A percentile compares a stretch with the other conserved stretches of the same genome.
Conservation (phyloP, 2,329 filamentous ascomycete genomes). For the Xylariales sp. region DNA sequence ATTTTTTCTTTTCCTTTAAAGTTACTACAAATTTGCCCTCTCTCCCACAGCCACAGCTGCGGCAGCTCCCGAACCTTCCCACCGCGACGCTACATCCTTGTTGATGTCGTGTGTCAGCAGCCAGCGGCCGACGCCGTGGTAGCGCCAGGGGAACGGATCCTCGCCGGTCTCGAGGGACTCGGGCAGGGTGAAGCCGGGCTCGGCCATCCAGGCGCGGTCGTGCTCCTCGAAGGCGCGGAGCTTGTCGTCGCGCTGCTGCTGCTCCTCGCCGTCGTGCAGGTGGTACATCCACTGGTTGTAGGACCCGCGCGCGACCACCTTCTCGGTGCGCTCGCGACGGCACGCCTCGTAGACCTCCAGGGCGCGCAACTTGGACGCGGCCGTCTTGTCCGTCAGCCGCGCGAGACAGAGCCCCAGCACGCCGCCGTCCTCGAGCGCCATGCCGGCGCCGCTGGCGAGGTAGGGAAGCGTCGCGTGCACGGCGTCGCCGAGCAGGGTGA, state of each 20-base stretch:
- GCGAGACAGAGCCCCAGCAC: slow-evolving; percentile 52
- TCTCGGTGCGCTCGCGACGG: slow-evolving; percentile 53
- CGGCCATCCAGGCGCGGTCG: slow-evolving; percentile 24
- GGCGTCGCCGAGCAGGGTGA: slow-evolving; percentile 59
- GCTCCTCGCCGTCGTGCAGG: slow-evolving; percentile 53
- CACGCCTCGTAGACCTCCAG: slow-evolving; percentile 52
- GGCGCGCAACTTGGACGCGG: slow-evolving; percentile 26
- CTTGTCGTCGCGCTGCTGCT: slow-evolving; percentile 44
- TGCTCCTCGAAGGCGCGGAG: slow-evolving; percentile 25
- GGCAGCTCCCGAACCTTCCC: slow-evolving; percentile 12
- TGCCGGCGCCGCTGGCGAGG: slow-evolving; percentile 50
- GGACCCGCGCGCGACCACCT: slow-evolving; percentile 56
- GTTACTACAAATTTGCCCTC: no score
- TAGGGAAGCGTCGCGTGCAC: slow-evolving; percentile 64
- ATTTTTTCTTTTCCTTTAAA: no score
- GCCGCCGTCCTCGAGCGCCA: slow-evolving; percentile 57
- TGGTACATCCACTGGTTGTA: slow-evolving; percentile 59
- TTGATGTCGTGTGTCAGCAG: slow-evolving; percentile 34
- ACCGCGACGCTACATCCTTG: slow-evolving; percentile 30
- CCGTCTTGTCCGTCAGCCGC: slow-evolving; percentile 34
- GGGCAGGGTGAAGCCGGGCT: slow-evolving; percentile 15
- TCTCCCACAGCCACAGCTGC: slow-evolving; percentile 6
- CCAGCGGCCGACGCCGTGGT: slow-evolving; percentile 33
- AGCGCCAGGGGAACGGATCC: slow-evolving; percentile 36
- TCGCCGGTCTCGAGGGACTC: slow-evolving; percentile 27